Base-by-base conservation (phyloP, 139 green algal species). In the Ettlia oleoabundans region DNA sequence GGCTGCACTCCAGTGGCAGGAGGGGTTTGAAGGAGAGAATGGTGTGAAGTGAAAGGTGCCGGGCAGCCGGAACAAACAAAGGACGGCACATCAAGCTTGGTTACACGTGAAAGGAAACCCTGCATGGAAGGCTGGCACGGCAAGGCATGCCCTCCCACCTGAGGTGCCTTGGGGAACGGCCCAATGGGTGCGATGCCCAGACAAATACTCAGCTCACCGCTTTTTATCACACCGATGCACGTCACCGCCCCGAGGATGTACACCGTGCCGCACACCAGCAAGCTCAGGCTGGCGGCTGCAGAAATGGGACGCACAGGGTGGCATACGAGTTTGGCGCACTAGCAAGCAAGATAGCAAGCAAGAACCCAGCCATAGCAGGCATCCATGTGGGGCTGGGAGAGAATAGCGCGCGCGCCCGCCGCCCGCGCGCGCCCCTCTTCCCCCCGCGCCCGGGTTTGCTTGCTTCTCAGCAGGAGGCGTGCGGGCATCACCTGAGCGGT, bases 211-310 rank as follows among this genome's bases (percentile, higher is more conserved):
- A n/a, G n/a, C 73, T 24, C 43, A 83, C 78, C 78, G 32, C 30
- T 83, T 35, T 73, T 83, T 42, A 83, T 76, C 24, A 72, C 35
- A 18, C 83, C 83, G 51, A 87, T 83, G 75, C 83, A 87, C 6
- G 82, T 47, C 38, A 87, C 30, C 24, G 43, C 76, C 15, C 83
- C 83, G 4, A 86, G 62, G 33, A 86, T 53, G 74, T 80, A 84
- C 19, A 84, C 38, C 28, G 32, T 52, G 43, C 51, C 80, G 52
- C 53, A 84, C 40, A 64, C 58, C 24, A 77, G n/a, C 76, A 87
- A 51, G 55, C 70, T 68, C 22, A 72, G 19, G 47, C 70, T 78
- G 47, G 64, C 73, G 22, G 63, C 72, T 73, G 69, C 51, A 51
- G 13, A 35, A 4, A 21, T 24, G 6, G 32, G 47, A 58, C 47